Evolutionary conservation across 2,329 filamentous ascomycete genomes (phyloP), one percentile per base, ranked within the genome.

Genomic region (Trichoderma brevicompactum): DNA sequence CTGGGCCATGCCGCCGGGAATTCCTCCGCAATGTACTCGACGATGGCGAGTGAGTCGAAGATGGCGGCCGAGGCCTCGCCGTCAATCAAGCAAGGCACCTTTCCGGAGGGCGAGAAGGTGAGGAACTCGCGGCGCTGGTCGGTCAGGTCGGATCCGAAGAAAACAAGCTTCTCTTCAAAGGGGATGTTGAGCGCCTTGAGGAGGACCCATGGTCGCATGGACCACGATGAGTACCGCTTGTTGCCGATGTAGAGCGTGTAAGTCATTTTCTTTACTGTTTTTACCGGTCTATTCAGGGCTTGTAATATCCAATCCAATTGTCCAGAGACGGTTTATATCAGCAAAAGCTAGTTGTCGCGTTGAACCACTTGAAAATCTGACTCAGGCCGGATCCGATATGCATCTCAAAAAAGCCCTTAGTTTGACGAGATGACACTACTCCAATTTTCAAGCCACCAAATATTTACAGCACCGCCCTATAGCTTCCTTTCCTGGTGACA

Each of bases 41-140:
- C 74, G 54, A 84, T 83, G 64, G 82, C 78, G 13, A 83, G 74
- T 0, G 82, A 83, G 67, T 84, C 82, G 72, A 77, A 80, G 56
- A 83, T 70, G 7, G 78, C 66, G 38, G 79, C 72, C 10, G 69
- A 65, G 0, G 56, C 56, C 10, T 71, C 69, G 15, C 53, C 67
- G 60, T 79, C 75, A 32, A 78, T 72, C 10, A 82, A 71, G 65
- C 77, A 77, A 2, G 80, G 80, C 8, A 82, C 80, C 50, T 80
- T 80, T 65, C 74, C 80, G 3, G 70, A 71, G 53, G 75, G 81
- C 38, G 76, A 83, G 71, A 78, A 81, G 28, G 68, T 65, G 62
- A 68, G 68, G 67, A 76, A 82, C 7, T 70, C 73, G 44, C 72
- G 75, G 64, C 76, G 80, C 44, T 67, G 73, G n/a, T 19, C 13